These are phyloP conservation scores for Coniosporium tulheliwenetii DNA, from an alignment of 2,329 filamentous ascomycete species.

Conservation along the genomic window DNA sequence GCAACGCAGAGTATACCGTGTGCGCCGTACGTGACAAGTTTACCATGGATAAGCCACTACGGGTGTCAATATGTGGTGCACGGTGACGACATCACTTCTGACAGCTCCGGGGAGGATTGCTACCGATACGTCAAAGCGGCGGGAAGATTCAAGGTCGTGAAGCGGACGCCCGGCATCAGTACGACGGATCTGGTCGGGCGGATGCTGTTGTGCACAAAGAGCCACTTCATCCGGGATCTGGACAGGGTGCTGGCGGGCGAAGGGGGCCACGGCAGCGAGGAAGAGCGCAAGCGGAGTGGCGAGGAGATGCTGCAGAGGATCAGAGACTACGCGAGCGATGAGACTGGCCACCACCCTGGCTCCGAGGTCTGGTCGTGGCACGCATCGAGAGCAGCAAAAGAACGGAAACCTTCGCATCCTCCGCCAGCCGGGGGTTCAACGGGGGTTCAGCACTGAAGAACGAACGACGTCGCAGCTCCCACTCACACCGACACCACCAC, in stretches of 20 bases:
- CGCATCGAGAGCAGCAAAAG: slow-evolving; percentile 29
- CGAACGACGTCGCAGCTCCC: neutral
- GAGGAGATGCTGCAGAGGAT: slow-evolving; percentile 62
- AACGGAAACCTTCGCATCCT: slow-evolving; percentile 8
- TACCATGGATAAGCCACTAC: slow-evolving; percentile 90
- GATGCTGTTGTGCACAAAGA: slow-evolving; percentile 92
- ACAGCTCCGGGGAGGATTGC: slow-evolving; percentile 85
- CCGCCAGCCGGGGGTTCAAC: no score
- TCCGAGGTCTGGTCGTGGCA: slow-evolving; percentile 78
- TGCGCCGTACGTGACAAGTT: slow-evolving; percentile 86
- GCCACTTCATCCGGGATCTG: slow-evolving; percentile 79
- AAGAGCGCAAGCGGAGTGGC: slow-evolving; percentile 49
- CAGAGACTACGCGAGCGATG: slow-evolving; percentile 73
- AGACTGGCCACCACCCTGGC: slow-evolving; percentile 62
- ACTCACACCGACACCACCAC: slow-evolving; percentile 1
- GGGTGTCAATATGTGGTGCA: slow-evolving; percentile 93
- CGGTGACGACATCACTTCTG: slow-evolving; percentile 93
- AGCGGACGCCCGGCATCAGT: slow-evolving; percentile 88
- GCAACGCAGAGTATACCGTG: slow-evolving; percentile 67
- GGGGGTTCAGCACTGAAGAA: no score
- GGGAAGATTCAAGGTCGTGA: slow-evolving; percentile 88
- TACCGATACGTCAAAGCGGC: slow-evolving; percentile 96
- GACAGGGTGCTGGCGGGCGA: slow-evolving; percentile 50
- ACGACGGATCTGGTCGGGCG: slow-evolving; percentile 96
- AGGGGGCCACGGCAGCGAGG: slow-evolving; percentile 54